These are phyloP conservation scores for Dalbergia cochinchinensis DNA, from an alignment of 306 rosid genomes.

Conservation along the genomic window DNA sequence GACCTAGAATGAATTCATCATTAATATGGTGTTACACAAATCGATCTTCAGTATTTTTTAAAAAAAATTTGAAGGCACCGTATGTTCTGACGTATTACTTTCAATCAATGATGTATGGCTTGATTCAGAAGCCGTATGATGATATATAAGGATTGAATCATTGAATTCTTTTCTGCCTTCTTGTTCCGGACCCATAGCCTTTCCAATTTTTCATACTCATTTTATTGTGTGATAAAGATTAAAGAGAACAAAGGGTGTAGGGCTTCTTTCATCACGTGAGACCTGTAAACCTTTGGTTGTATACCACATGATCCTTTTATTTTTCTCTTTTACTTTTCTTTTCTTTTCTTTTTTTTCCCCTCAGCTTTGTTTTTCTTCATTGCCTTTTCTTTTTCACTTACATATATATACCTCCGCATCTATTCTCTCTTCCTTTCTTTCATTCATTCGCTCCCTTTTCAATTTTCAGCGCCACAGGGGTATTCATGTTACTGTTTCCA, in stretches of 20 bases:
- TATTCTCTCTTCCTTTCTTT: slow-evolving; percentile 12
- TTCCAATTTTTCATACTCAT: slow-evolving; percentile 13
- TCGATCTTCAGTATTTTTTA: not conserved
- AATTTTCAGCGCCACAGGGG: slow-evolving; percentile 39
- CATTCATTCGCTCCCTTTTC: slow-evolving; percentile 16
- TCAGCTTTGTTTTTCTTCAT: not conserved
- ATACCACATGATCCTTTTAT: slow-evolving; percentile 29
- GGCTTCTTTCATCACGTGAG: slow-evolving; percentile 59
- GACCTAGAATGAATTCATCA: too few relatives aligned
- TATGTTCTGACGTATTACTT: not conserved
- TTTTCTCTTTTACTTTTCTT: not conserved
- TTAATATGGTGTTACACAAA: not conserved
- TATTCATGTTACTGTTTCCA: not conserved
- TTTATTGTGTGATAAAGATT: slow-evolving; percentile 42
- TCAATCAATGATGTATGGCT: not conserved
- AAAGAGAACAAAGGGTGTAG: slow-evolving; percentile 30
- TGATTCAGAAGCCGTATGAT: not conserved
- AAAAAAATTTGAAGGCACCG: slow-evolving; percentile 15
- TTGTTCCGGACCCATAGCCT: slow-evolving; percentile 26
- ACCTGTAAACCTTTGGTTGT: slow-evolving; percentile 40
- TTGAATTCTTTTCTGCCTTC: not conserved
- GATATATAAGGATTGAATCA: not conserved
- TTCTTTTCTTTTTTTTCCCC: not conserved
- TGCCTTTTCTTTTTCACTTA: slow-evolving; percentile 25
- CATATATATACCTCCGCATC: slow-evolving; percentile 28